Evolutionary conservation across 768 basidiomycete genomes (phyloP), one percentile per base, ranked within the genome.

Genomic region (Psilocybe azurescens): DNA sequence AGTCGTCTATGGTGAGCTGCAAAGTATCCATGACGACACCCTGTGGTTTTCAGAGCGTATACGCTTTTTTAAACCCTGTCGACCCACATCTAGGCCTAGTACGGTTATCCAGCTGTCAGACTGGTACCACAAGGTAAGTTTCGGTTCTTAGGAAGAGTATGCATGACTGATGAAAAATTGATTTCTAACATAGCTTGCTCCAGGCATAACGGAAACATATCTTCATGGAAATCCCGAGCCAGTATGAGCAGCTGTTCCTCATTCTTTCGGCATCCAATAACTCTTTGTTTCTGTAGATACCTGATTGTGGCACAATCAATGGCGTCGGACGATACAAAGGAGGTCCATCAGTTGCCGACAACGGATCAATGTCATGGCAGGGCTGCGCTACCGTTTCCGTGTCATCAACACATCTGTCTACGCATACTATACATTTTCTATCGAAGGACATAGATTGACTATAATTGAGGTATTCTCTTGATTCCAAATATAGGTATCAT

Each of bases 321-420:
- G 84, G 84, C 0, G 67, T 66, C 13, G 84, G 86, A 16, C 81
- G 84, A 33, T 80, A 78, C 63, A 3, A 55, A 10, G 78, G 73
- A 4, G 83, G 83, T 1, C 78, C 82, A 14, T 10, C 58, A 3
- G 66, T 71, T 3, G 66, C 73, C 73, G 84, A 18, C 65, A 84
- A 0, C 75, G 84, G 3, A 68, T 86, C 63, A 74, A 75, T 47
- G 83, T 87, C 18, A 44, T 66, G 1, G 58, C 52, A 0, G 78
- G 78, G 3, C 67, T 68, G 44, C 76, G 84, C 5, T 87, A 86
- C 63, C 80, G 86, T 14, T 81, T 87, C 69, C 81, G 86, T 9
- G 30, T 88, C 2, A 61, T 87, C 44, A 69, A 74, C 16, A 77
- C 79, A 10, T 81, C 85, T n/a, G 86, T 86, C 65, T 74, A 79